These are phyloP conservation scores for Phytopythium kandeliae DNA, from an alignment of 352 stramenopile genomes.

Conservation along the genomic window DNA sequence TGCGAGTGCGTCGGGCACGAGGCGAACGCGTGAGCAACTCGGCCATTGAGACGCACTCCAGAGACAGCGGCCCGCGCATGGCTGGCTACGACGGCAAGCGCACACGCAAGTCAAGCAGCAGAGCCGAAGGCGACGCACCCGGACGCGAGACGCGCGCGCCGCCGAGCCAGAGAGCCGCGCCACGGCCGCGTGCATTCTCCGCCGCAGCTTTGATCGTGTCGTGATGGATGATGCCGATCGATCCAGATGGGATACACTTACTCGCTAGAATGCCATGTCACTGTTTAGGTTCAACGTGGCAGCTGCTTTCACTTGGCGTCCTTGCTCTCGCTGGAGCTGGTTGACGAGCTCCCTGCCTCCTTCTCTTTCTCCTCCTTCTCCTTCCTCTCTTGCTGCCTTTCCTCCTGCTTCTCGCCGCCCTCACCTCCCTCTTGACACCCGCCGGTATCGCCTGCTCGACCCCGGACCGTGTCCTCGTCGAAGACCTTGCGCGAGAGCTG, in stretches of 20 bases:
- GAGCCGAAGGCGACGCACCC: not conserved
- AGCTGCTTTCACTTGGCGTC: constrained; percentile 1
- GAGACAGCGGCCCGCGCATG: not conserved
- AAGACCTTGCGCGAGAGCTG: constrained; percentile 21
- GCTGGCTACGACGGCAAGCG: not conserved
- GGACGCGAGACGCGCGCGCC: constrained; percentile 2
- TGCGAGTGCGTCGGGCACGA: too few relatives aligned
- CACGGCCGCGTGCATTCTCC: not conserved
- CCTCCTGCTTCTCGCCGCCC: not conserved
- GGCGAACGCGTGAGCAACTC: not conserved
- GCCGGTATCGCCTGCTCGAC: too few relatives aligned
- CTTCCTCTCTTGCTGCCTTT: too few relatives aligned
- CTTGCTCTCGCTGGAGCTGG: not conserved
- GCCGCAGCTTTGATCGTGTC: not conserved
- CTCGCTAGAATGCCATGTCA: not conserved
- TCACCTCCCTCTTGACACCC: not conserved
- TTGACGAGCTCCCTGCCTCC: not conserved
- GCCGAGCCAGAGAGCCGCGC: not conserved
- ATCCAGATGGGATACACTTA: not conserved
- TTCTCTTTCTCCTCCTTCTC: not conserved
- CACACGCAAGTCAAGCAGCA: not conserved
- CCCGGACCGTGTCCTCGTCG: constrained; percentile 1
- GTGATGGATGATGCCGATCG: not conserved
- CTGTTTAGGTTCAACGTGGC: not conserved
- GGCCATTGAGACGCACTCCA: not conserved